A percentile compares a stretch with the other conserved stretches of the same genome.
These are phyloP conservation scores for Venturia oleaginea DNA, from an alignment of 2,329 filamentous ascomycete species.

Conservation along the genomic window DNA sequence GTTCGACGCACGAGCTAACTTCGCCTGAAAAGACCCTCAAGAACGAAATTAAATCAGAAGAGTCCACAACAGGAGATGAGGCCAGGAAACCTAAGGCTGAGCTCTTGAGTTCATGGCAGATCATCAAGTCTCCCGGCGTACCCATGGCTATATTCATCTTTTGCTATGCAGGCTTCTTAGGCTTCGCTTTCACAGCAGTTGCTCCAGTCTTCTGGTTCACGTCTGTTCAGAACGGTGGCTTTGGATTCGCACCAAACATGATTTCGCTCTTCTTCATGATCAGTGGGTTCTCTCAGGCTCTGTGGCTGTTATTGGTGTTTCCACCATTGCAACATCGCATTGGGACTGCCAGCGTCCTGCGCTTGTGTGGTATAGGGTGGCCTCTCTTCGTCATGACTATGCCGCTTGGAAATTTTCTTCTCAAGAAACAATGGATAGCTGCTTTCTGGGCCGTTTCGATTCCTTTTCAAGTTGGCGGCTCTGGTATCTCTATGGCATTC, in stretches of 20 bases:
- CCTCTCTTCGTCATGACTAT: slow-evolving; percentile 52
- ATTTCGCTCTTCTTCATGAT: slow-evolving; percentile 60
- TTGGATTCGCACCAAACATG: slow-evolving; percentile 50
- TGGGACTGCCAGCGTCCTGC: slow-evolving; percentile 58
- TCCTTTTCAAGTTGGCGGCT: slow-evolving; percentile 43
- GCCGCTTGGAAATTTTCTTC: slow-evolving; percentile 49
- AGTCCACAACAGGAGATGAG: not conserved
- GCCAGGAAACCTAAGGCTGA: not conserved
- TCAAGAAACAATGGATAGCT: slow-evolving; percentile 35
- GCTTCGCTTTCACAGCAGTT: slow-evolving; percentile 63
- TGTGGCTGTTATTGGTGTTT: slow-evolving; percentile 64
- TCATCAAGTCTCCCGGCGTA: slow-evolving; percentile 57
- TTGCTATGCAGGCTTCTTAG: slow-evolving; percentile 57
- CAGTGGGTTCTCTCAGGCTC: slow-evolving; percentile 56
- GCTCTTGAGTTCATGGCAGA: slow-evolving; percentile 38
- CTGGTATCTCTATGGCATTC: slow-evolving; percentile 59
- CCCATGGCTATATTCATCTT: slow-evolving; percentile 57
- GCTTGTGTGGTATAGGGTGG: slow-evolving; percentile 48
- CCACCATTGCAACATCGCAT: slow-evolving; percentile 56
- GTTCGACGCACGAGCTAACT: not conserved
- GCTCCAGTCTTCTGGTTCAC: slow-evolving; percentile 62
- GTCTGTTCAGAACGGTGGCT: slow-evolving; percentile 51
- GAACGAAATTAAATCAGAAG: not conserved
- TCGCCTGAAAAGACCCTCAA: not conserved
- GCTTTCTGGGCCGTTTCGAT: slow-evolving; percentile 51